Conservation (phyloP, 2,329 filamentous ascomycete genomes). For the Fusarium sp. region DNA sequence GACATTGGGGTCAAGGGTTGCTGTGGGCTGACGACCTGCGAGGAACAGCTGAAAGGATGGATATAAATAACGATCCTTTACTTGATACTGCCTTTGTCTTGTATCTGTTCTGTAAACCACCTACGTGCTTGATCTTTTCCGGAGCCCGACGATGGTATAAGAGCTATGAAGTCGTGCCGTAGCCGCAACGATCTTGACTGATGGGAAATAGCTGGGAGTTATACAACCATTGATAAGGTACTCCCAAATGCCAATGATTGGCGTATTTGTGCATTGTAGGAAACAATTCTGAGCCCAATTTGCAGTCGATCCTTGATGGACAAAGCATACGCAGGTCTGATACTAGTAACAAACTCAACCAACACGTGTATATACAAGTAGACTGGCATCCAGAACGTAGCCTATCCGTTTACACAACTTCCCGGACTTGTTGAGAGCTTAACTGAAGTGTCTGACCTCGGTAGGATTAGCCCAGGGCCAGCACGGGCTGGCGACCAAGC, state of each 20-base stretch:
- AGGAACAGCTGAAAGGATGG: slow-evolving; percentile 4
- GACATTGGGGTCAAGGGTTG: background rate
- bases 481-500: background rate
- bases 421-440: background rate
- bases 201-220: background rate
- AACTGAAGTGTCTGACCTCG: background rate
- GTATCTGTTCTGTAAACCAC: background rate
- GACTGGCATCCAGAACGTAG: background rate
- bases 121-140: background rate
- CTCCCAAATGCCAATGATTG: background rate
- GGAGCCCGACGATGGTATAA: background rate
- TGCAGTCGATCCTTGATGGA: background rate
- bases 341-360: background rate
- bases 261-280: background rate
- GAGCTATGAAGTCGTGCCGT: background rate
- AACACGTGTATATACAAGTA: background rate
- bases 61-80: background rate
- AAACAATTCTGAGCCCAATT: background rate
- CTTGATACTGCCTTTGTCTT: background rate
- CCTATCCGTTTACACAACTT: background rate
- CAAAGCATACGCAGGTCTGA: background rate
- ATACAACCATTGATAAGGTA: background rate
- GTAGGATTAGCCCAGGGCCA: background rate
- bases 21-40: background rate
- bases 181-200: background rate